Base-by-base conservation (phyloP, 1,139 yeast species). In the Wickerhamomyces sp. region DNA sequence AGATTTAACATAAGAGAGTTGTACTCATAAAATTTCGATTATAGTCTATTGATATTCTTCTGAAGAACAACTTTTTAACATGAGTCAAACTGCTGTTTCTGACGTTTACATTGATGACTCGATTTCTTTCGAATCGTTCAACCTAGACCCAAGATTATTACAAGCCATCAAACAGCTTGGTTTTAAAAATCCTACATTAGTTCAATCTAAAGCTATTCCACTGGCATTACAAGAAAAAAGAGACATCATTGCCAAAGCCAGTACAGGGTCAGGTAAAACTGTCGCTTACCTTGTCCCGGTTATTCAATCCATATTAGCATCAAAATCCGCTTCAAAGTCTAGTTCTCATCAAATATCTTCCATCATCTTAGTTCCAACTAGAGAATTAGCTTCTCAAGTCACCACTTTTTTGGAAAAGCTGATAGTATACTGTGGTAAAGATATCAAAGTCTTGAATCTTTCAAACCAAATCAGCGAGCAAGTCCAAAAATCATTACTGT, bases 171-270 rank as follows among this genome's bases (percentile, higher is more conserved):
- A 84, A 55, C 81, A 81, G 56, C 69, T 90, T 48, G 96, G 95
- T 6, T 90, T 82, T 67, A 78, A 75, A 48, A 81, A 83, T 59
- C 98, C 98, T 10, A 94, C 98, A 2, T 74, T 88, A 48, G 85
- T 93, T 45, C 99, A 93, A 68, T 79, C 94, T 8, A 84, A 82
- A 64, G 89, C 96, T n/a, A 88, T 93, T 49, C 96, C 96, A 32
- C 69, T 93, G 45, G 96, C 98, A 1, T 67, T 93, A 45, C 87
- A 88, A 55, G 94, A 87, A 55, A 84, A 83, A 59, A 79, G 90
- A 66, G 96, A 89, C 62, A 83, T 89, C 53, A 84, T 89, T 35
- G 95, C 95, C 31, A 79, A 86, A 58, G 95, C 96, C 15, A 79
- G 86, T 36, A 89, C 96, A 2, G 96, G 96, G 8, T 84, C 95